Conservation (phyloP, 805 yeast genomes). For the Phaffomyces antillensis region DNA sequence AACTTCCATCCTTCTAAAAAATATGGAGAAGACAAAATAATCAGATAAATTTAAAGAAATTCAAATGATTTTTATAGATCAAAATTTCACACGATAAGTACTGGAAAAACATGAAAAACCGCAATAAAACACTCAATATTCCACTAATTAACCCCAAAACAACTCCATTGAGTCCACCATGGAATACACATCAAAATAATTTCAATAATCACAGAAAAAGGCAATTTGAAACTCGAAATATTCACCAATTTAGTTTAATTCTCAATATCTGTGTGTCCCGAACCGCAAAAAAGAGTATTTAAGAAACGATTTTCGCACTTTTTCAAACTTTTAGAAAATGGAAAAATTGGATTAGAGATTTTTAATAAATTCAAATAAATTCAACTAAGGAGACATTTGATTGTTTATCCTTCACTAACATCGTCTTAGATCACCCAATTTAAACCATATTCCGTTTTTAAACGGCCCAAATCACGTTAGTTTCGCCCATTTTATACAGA, state of each 20-base stretch:
- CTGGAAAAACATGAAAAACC: neutral
- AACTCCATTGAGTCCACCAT: no score
- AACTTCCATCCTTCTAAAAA: neutral
- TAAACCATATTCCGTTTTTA: no score
- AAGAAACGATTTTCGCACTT: conserved; percentile 5
- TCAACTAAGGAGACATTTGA: conserved; percentile 10
- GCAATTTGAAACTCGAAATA: neutral
- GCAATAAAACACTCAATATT: neutral
- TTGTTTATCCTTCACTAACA: conserved; percentile 8
- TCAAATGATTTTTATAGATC: neutral
- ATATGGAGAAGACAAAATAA: no score
- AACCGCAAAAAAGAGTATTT: conserved; percentile 7
- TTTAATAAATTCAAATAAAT: neutral
- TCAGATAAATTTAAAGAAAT: no score
- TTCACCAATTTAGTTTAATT: no score
- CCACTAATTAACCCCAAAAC: neutral
- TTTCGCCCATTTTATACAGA: no score
- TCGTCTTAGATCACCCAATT: no score
- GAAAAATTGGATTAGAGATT: neutral
- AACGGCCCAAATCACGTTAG: no score
- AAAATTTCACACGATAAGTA: neutral
- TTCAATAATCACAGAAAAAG: neutral
- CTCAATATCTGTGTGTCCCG: neutral
- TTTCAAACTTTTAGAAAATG: neutral
- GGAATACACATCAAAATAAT: neutral